Evolutionary conservation across 2,329 filamentous ascomycete species (phyloP).

Genomic region (Dothistroma pini): DNA sequence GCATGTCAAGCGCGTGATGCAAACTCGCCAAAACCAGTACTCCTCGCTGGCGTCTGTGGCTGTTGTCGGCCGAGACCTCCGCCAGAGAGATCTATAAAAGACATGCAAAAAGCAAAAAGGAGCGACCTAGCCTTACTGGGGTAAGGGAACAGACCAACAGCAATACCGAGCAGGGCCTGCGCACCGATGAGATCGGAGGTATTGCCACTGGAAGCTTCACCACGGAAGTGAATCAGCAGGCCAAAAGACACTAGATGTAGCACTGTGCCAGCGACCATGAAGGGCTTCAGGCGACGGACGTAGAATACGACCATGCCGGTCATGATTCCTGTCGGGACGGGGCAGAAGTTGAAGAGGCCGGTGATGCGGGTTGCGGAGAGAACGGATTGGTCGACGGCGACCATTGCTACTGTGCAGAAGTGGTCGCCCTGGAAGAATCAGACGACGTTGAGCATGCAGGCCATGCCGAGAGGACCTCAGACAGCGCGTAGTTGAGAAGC

Average conservation of each 20-base stretch:
- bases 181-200: conserved; percentile 59
- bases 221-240: conserved; percentile 61
- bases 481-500: conserved; percentile 60
- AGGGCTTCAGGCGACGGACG: conserved; percentile 59
- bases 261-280: conserved; percentile 58
- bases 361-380: conserved; percentile 56
- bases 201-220: conserved; percentile 42
- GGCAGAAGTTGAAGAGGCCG: conserved; percentile 57
- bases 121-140: conserved; percentile 50
- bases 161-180: conserved; percentile 60
- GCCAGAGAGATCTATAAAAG: too few species aligned
- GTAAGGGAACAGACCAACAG: conserved; percentile 60
- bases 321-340: conserved; percentile 56
- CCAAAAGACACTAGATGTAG: conserved; percentile 65
- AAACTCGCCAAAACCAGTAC: too few species aligned
- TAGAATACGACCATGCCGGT: conserved; percentile 56
- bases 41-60: too few species aligned
- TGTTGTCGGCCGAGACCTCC: too few species aligned
- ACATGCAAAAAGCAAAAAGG: too few species aligned
- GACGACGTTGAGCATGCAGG: conserved; percentile 52
- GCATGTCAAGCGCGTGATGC: too few species aligned
- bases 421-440: conserved; percentile 64
- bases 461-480: conserved; percentile 61
- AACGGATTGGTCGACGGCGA: conserved; percentile 59
- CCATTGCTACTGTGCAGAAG: conserved; percentile 59